Evolutionary conservation across 2,329 filamentous ascomycete species (phyloP).

Genomic region (Aspergillus novofumigatus): DNA sequence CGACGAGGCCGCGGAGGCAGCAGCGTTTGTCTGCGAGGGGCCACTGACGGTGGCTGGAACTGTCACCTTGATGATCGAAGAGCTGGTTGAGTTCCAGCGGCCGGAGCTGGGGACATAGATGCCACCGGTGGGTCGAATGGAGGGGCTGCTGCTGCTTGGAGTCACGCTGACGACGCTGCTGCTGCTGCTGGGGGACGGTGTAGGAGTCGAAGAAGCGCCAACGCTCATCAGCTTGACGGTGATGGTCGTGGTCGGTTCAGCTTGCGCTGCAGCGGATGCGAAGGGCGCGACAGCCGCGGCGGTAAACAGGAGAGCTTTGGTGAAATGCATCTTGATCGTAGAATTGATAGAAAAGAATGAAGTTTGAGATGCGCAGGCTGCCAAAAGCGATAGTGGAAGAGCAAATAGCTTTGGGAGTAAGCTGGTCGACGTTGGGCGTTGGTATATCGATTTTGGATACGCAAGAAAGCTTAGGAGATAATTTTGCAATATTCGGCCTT

Average conservation of each 20-base stretch:
- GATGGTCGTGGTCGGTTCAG: conserved; percentile 18
- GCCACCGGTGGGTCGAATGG: conserved; percentile 7
- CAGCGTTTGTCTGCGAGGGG: conserved; percentile 3
- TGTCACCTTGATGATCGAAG: conserved; percentile 18
- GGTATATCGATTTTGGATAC: background rate
- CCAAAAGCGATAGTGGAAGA: background rate
- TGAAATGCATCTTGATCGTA: conserved; percentile 29
- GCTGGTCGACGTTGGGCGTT: background rate
- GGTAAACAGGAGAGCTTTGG: conserved; percentile 29
- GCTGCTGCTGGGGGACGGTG: background rate
- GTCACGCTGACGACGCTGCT: conserved; percentile 4
- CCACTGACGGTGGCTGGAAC: conserved; percentile 6
- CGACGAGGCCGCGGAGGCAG: conserved; percentile 12
- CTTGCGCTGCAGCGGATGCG: conserved; percentile 24
- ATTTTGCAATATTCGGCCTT: background rate
- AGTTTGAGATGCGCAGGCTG: background rate
- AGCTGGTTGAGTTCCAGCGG: conserved; percentile 11
- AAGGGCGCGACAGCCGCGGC: conserved; percentile 25
- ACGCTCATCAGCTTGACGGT: conserved; percentile 24
- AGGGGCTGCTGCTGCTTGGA: background rate
- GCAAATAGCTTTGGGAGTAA: background rate
- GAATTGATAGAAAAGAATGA: background rate
- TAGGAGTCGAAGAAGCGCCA: conserved; percentile 7
- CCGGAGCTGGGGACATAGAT: conserved; percentile 9
- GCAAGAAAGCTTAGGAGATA: background rate